These are phyloP conservation scores for Rhinocladiella mackenziei DNA, from an alignment of 2,329 filamentous ascomycete genomes.

Conservation along the genomic window DNA sequence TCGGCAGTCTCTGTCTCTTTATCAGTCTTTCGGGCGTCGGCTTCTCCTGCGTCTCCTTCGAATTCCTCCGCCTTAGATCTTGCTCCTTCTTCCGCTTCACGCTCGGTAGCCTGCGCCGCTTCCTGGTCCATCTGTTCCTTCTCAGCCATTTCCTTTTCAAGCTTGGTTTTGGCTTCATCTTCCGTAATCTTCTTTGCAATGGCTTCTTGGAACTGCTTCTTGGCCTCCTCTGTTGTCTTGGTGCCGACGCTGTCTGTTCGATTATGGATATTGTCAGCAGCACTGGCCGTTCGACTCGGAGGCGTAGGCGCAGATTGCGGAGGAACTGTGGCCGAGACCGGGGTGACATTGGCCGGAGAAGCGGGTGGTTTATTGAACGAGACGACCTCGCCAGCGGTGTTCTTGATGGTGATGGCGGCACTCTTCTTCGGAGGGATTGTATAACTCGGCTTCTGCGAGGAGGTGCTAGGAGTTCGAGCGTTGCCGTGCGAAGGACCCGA, in stretches of 20 bases:
- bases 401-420: constrained; percentile 78
- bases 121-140: constrained; percentile 38
- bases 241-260: constrained; percentile 66
- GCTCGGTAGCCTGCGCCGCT: constrained; percentile 37
- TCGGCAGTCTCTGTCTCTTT: constrained; percentile 18
- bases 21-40: constrained; percentile 9
- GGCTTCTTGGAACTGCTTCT: constrained; percentile 65
- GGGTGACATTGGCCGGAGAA: constrained; percentile 52
- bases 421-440: constrained; percentile 63
- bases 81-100: constrained; percentile 29
- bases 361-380: constrained; percentile 65
- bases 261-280: constrained; percentile 58
- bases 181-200: constrained; percentile 53
- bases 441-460: constrained; percentile 60
- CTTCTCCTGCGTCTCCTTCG: constrained; percentile 25
- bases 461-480: constrained; percentile 55
- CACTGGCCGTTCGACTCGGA: constrained; percentile 69
- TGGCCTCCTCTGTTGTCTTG: constrained; percentile 78
- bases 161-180: constrained; percentile 43
- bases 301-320: constrained; percentile 74
- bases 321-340: constrained; percentile 57
- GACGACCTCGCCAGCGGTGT: constrained; percentile 70
- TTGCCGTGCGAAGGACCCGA: constrained; percentile 47
- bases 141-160: constrained; percentile 33
- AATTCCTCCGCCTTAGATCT: constrained; percentile 23